Evolutionary conservation across 441 rosid species (phyloP), one percentile per base, ranked within the genome.

Genomic region (Pelargonium exstipulatum): DNA sequence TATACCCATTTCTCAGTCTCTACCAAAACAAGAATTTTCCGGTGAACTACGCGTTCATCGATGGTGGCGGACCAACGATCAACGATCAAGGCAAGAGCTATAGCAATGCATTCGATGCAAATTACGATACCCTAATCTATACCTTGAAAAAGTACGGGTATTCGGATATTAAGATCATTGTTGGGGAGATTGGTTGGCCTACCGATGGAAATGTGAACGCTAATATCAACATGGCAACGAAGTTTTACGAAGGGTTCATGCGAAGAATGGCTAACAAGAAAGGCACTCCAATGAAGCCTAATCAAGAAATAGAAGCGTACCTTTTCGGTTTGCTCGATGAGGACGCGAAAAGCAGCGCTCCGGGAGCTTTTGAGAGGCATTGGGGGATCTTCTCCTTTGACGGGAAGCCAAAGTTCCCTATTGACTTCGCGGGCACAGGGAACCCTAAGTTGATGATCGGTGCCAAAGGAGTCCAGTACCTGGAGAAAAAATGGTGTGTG

Each of bases 111-210:
- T 92, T 92, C 18, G 99, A 92, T 4, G 99, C 97, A 9, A 95
- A 90, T 64, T 87, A 71, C 5, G 98, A 90, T 37, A 92, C 99
- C 17, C 88, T 95, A 0, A 84, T 89, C 13, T 85, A 78, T 78
- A 17, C 97, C 0, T 65, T 95, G 68, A 87, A 62, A 51, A 86
- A 83, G 58, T 79, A 76, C 9, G 58, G 58, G 58, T 51, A 51
- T 22, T 58, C 80, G 0, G 73, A 90, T 26, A 10, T 95, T 73
- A 73, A 84, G 71, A 84, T 95, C 72, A 10, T 90, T 0, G 86
- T 95, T 12, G 99, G 99, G 0, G 99, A 95, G 84, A 87, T 90
- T 1, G 99, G 99, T 2, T 95, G 98, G 97, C 99, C 98, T 0
- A 92, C 98, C 0, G 92, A 92, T 1, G 97, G 92, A 24, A 58